Percentiles rank a stretch among this genome's conserved stretches.
These are phyloP conservation scores for Cymbopogon citratus DNA, from an alignment of 176 grass and related monocot genomes.

Conservation along the genomic window DNA sequence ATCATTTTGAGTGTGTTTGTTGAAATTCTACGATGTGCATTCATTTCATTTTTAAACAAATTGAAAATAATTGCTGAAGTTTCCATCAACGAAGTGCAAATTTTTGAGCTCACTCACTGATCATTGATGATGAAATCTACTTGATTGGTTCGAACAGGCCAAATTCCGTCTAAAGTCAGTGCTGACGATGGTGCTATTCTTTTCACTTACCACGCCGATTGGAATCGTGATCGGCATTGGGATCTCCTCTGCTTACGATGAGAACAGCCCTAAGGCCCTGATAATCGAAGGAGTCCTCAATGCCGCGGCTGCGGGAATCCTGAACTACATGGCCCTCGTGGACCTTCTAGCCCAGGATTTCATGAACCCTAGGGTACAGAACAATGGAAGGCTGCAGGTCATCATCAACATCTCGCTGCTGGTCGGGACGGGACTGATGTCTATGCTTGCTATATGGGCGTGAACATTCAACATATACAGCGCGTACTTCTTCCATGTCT, in stretches of 20 bases:
- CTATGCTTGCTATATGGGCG: constrained; percentile 67
- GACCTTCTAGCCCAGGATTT: constrained; percentile 62
- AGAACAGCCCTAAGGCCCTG: constrained; percentile 52
- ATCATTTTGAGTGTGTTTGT: too few species aligned
- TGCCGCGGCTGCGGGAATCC: constrained; percentile 37
- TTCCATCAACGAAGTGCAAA: too few species aligned
- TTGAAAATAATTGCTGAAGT: too few species aligned
- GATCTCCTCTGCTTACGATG: constrained; percentile 53
- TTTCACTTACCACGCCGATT: constrained; percentile 58
- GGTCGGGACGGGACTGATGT: constrained; percentile 48
- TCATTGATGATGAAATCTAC: neutral
- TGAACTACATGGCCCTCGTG: constrained; percentile 68
- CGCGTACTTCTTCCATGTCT: too few species aligned
- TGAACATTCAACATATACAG: neutral
- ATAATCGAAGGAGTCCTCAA: constrained; percentile 57
- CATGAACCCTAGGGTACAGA: constrained; percentile 59
- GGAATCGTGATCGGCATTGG: constrained; percentile 65
- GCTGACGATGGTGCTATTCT: constrained; percentile 45
- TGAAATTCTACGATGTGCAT: too few species aligned
- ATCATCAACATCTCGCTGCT: constrained; percentile 42
- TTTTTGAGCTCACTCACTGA: neutral
- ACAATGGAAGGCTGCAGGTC: constrained; percentile 39
- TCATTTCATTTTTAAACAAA: too few species aligned
- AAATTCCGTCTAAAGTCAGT: constrained; percentile 33
- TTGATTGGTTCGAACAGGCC: constrained; percentile 24